A percentile compares a stretch with the other conserved stretches of the same genome.
Conservation (phyloP, 805 yeast species). For the Nakazawaea holstii region DNA sequence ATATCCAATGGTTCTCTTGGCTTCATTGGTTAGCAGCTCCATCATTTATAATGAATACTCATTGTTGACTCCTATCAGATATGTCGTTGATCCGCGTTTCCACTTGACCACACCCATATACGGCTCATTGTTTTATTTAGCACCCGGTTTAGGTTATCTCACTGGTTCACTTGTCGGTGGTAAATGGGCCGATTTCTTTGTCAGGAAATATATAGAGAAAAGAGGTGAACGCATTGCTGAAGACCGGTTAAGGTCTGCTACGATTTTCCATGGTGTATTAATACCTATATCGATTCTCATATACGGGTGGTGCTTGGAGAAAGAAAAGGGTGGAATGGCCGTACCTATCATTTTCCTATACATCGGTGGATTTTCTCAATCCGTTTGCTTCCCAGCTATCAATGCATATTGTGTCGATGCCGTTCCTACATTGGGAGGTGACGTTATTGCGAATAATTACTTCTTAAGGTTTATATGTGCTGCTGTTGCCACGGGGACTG, state of each 20-base stretch:
- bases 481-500: slow-evolving; percentile 45
- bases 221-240: slow-evolving; percentile 46
- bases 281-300: slow-evolving; percentile 40
- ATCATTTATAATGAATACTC: slow-evolving; percentile 46
- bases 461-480: slow-evolving; percentile 44
- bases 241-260: slow-evolving; percentile 40
- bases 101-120: slow-evolving; percentile 39
- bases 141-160: slow-evolving; percentile 53
- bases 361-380: slow-evolving; percentile 44
- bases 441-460: slow-evolving; percentile 51
- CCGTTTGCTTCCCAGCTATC: slow-evolving; percentile 43
- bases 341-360: slow-evolving; percentile 47
- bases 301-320: slow-evolving; percentile 50
- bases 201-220: slow-evolving; percentile 34
- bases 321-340: slow-evolving; percentile 48
- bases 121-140: slow-evolving; percentile 48
- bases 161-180: slow-evolving; percentile 50
- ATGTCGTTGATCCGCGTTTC: slow-evolving; percentile 52
- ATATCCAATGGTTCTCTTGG: slow-evolving; percentile 37
- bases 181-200: slow-evolving; percentile 42
- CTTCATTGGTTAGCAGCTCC: slow-evolving; percentile 35
- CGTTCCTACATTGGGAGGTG: slow-evolving; percentile 48
- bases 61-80: slow-evolving; percentile 48
- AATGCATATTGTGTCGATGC: slow-evolving; percentile 58
- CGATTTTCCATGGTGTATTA: slow-evolving; percentile 34